Evolutionary conservation across 495 filamentous ascomycete species (phyloP), one percentile per base, ranked within the genome.

Genomic region (Aspergillus biplanus): DNA sequence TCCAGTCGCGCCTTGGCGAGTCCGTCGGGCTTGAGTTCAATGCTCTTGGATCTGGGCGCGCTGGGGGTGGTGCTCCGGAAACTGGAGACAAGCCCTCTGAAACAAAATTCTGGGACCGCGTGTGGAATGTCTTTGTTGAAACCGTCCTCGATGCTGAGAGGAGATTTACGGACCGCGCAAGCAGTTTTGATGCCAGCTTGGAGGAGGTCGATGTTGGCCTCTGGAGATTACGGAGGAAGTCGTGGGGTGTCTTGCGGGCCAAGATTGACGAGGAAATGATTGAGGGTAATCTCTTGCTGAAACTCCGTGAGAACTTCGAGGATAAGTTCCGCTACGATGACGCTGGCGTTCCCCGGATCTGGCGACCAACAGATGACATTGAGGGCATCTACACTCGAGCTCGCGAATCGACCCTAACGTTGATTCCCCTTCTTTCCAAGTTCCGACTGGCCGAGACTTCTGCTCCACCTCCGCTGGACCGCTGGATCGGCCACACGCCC

Each of bases 311-410:
- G 78, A 98, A 97, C 75, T 99, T 99, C 66, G 95, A 99, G 69
- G 95, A 99, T 77, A 97, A 96, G 72, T 99, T 99, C 84, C 90
- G 95, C 59, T 99, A 99, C 68, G 96, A 99, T 65, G 93, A 96
- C 52, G 87, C 86, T 13, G 96, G 96, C 39, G 96, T 99, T 4
- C 95, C 95, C 5, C 83, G 95, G 42, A 97, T 99, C 70, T 99
- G 95, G 95, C 89, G 96, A 21, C 95, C 95, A 3, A 93, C 90
- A 0, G 95, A 99, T 73, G 95, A 98, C 72, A 98, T 99, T 68
- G 96, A 99, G 75, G 92, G 93, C 49, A 75, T 94, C 53, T 99
- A 97, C 72, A 97, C 93, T 12, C 86, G 85, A 52, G 92, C 95
- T 11, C 89, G 93, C 58, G 93, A 97, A 69, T 93, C 92, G 2